Base-by-base conservation (phyloP, 495 filamentous ascomycete species). In the Penicillium canescens region DNA sequence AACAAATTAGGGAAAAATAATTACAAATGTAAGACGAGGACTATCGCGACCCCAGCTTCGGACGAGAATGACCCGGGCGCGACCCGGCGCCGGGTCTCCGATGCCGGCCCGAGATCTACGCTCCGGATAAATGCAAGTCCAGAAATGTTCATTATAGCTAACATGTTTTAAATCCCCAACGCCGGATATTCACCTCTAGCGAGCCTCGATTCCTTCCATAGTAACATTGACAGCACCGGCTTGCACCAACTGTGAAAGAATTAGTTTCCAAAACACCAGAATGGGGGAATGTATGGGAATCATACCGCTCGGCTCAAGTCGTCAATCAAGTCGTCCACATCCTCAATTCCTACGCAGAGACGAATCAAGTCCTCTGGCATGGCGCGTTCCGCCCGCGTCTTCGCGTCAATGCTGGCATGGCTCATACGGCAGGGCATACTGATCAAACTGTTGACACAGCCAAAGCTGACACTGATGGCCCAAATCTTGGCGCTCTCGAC, bases 341-440 rank as follows among this genome's bases (percentile, higher is more conserved):
- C 95, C 66, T 98, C 94, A 68, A 98, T 98, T 24, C 94, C 94
- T 33, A 98, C 91, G 70, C 94, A 98, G 54, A 98, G 70, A 49
- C 94, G 77, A 52, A 98, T 97, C 39, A 98, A 84, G 72, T 98
- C 94, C 73, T 98, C 94, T 14, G 94, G 94, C 83, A 98, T 86
- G 45, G 87, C 84, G 58, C 94, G 80, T 74, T 98, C 93, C 65
- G 82, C 75, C 61, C 94, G 79, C 51, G 92, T 96, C 78, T 94
- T 93, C 54, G 88, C 89, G 69, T 98, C 95, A 68, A 98, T 98
- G 66, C 92, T 96, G 18, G 94, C 94, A 76, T 98, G 94, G 71
- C 95, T 98, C 94, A 98, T 98, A 54, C 89, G 90, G 64, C 94
- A 98, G 10, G 94, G 94, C 94, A 98, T 96, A 73, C 91, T 96